A percentile compares a stretch with the other conserved stretches of the same genome.
These are phyloP conservation scores for Daldinia sp. DNA, from an alignment of 2,329 filamentous ascomycete species.

Conservation along the genomic window DNA sequence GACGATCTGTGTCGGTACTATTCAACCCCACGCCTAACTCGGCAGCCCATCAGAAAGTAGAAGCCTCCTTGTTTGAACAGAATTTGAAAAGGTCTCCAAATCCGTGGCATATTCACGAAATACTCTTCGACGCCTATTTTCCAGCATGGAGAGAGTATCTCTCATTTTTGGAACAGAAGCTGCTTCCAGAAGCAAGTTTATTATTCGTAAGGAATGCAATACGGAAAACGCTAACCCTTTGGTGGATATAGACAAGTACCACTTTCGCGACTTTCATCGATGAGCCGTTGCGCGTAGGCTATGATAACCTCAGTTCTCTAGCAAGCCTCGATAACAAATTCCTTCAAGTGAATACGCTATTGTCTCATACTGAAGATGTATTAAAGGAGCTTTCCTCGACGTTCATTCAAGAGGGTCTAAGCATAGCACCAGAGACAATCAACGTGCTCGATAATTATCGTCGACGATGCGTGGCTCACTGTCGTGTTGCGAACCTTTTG, in stretches of 20 bases:
- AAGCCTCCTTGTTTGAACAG: constrained; percentile 23
- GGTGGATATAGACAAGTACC: constrained; percentile 40
- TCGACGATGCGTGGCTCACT: constrained; percentile 27
- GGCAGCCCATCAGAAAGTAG: constrained; percentile 38
- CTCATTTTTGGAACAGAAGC: constrained; percentile 41
- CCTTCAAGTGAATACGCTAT: constrained; percentile 41
- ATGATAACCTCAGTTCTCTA: constrained; percentile 47
- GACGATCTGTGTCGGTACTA: constrained; percentile 44
- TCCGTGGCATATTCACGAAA: constrained; percentile 43
- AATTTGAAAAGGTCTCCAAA: background rate
- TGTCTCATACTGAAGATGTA: constrained; percentile 40
- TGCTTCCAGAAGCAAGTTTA: constrained; percentile 46
- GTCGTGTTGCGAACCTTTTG: constrained; percentile 43
- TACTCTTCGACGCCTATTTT: constrained; percentile 44
- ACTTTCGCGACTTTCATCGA: constrained; percentile 50
- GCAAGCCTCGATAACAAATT: constrained; percentile 47
- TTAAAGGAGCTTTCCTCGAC: constrained; percentile 39
- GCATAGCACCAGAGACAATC: constrained; percentile 36
- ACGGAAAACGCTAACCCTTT: background rate
- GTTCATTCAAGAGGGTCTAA: constrained; percentile 11
- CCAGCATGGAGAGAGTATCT: constrained; percentile 48
- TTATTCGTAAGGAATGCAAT: background rate
- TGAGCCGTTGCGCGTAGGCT: constrained; percentile 46
- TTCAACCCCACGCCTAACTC: constrained; percentile 48
- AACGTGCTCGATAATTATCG: constrained; percentile 29